Evolutionary conservation across 805 yeast genomes (phyloP), one percentile per base, ranked within the genome.

Genomic region (Kluyveromyces nonfermentans): DNA sequence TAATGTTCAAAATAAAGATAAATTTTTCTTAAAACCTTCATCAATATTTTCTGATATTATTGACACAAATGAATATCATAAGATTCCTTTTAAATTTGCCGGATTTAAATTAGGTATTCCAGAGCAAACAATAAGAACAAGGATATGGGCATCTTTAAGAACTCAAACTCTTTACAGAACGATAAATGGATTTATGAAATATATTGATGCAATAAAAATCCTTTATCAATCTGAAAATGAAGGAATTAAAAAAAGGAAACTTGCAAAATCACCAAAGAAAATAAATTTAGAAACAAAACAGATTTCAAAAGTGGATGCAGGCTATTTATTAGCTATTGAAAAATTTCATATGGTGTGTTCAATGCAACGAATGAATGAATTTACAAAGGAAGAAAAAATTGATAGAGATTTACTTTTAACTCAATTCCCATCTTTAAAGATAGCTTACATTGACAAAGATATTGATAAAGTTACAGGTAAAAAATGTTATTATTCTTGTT

Each of bases 111-210:
- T 72, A 33, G 74, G 83, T 0, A 67, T 77, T 0, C 81, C 83
- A 0, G 80, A 76, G 44, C 72, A 71, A 50, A 70, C 73, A 4
- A 55, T 80, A 47, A 65, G 87, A 57, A 82, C 90, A 0, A 67
- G 89, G 55, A 68, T 83, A 3, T 84, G 93, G 93, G 82, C 88
- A 1, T 81, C 90, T 0, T 60, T 80, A 40, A 69, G 89, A 45
- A 74, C 82, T 1, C 94, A 84, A 57, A 84, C 93, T 0, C 65
- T 84, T 40, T 84, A 77, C 56, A 65, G 90, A 41, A 84, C 94
- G 0, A 66, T 83, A 7, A 71, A 84, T 0, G 93, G 94, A 0
- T 83, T 84, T 52, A 74, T 75, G 77, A 82, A 82, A 56, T 84
- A 84, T 54, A 68, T 74, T 16, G 69, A 72, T 32, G 90, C 90